Percentiles rank a stretch among this genome's conserved stretches.
These are phyloP conservation scores for Wallacemonas collosoma DNA, from an alignment of 208 protist species.

Conservation along the genomic window DNA sequence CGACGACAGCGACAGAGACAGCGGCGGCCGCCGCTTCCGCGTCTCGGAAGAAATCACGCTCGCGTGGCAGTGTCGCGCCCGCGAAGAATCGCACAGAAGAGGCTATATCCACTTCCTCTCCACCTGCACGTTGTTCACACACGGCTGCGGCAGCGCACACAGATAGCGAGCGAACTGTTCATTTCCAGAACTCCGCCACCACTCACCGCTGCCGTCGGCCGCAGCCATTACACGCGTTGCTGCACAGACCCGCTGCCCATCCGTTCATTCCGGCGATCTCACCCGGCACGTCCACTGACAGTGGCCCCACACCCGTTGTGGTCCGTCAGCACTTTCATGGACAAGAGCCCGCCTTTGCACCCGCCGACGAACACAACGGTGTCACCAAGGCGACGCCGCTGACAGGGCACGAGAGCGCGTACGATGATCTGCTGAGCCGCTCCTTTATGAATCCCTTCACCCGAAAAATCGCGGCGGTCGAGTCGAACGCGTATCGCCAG, in stretches of 20 bases:
- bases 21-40: background rate
- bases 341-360: too few species aligned
- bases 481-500: constrained; percentile 22
- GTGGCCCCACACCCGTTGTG: too few species aligned
- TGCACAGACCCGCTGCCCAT: background rate
- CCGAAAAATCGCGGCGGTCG: constrained; percentile 37
- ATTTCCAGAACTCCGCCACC: background rate
- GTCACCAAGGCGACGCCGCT: background rate
- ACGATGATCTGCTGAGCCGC: background rate
- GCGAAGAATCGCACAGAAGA: too few species aligned
- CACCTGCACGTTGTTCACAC: background rate
- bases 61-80: background rate
- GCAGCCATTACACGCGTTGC: background rate
- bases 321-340: too few species aligned
- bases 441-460: constrained; percentile 82
- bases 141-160: background rate
- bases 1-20: background rate
- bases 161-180: background rate
- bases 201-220: background rate
- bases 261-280: background rate
- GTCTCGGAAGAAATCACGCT: background rate
- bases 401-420: constrained; percentile 3
- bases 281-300: background rate
- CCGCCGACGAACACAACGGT: too few species aligned
- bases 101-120: too few species aligned